These are phyloP conservation scores for Petunia axillaris DNA, from an alignment of 257 asterid species.

Conservation along the genomic window DNA sequence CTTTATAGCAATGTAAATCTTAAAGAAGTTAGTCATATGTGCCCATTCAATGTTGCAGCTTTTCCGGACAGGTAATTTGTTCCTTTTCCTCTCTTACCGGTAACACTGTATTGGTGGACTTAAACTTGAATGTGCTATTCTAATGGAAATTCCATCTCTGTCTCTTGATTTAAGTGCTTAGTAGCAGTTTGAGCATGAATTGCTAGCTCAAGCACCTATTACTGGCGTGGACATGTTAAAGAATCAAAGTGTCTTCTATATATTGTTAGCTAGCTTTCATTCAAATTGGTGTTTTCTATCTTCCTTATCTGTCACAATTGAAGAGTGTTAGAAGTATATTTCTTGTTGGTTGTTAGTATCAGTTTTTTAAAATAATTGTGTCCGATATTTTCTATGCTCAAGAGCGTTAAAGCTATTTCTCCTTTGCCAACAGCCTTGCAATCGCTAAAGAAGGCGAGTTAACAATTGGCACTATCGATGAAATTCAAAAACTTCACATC, in stretches of 20 bases:
- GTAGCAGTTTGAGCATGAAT: slow-evolving; percentile 19
- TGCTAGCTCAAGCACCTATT: slow-evolving; percentile 20
- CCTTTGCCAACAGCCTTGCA: slow-evolving; percentile 74
- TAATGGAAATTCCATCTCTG: background rate
- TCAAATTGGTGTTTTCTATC: background rate
- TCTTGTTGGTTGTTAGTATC: background rate
- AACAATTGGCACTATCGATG: slow-evolving; percentile 96
- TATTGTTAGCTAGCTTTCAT: background rate
- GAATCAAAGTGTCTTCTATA: slow-evolving; percentile 15
- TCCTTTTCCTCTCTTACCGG: slow-evolving; percentile 25
- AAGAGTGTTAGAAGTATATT: slow-evolving; percentile 5
- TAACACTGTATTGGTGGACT: background rate
- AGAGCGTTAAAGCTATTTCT: slow-evolving; percentile 25
- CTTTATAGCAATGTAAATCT: slow-evolving; percentile 95
- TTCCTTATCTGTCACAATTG: background rate
- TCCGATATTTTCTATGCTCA: slow-evolving; percentile 16
- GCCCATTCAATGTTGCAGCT: slow-evolving; percentile 98
- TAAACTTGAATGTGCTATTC: background rate
- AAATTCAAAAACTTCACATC: slow-evolving; percentile 97
- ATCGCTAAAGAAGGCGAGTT: slow-evolving; percentile 96
- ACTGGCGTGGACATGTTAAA: slow-evolving; percentile 10
- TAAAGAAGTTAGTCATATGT: slow-evolving; percentile 94
- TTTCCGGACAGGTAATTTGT: slow-evolving; percentile 88
- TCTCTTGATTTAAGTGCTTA: slow-evolving; percentile 1
- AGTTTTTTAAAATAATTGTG: background rate